These are phyloP conservation scores for Hypoxylon sp. DNA, from an alignment of 2,329 filamentous ascomycete species.

Conservation along the genomic window DNA sequence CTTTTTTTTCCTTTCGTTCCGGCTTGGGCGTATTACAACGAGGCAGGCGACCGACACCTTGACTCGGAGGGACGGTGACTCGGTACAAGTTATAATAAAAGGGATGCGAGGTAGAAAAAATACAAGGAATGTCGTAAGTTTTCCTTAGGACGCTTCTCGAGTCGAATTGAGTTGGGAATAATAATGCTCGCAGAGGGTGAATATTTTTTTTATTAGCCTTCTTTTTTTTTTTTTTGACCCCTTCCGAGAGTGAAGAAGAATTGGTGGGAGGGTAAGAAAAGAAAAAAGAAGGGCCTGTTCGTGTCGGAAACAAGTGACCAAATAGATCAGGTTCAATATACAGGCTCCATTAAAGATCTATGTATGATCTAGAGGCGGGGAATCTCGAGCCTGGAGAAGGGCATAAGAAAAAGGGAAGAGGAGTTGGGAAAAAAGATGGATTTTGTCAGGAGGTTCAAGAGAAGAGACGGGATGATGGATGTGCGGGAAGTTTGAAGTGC, in stretches of 20 bases:
- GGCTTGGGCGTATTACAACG: constrained; percentile 43
- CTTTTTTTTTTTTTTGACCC: constrained; percentile 24
- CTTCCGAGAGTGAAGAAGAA: constrained; percentile 30
- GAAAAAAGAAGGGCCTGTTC: constrained; percentile 33
- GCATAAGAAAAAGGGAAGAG: constrained; percentile 41
- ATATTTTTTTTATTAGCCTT: constrained; percentile 28
- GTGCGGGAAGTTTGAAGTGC: constrained; percentile 22
- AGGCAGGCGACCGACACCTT: constrained; percentile 37
- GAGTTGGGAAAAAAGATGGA: constrained; percentile 10
- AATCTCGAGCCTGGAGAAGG: constrained; percentile 45
- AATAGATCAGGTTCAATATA: constrained; percentile 48
- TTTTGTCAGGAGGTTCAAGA: constrained; percentile 15
- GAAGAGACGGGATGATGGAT: constrained; percentile 6
- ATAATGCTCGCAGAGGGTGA: constrained; percentile 26
- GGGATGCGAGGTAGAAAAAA: constrained; percentile 27
- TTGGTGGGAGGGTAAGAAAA: constrained; percentile 34
- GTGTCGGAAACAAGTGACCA: constrained; percentile 42
- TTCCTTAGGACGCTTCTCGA: constrained; percentile 26
- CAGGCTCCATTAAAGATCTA: constrained; percentile 49
- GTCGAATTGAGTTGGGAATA: constrained; percentile 31
- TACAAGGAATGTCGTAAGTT: constrained; percentile 32
- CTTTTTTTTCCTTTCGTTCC: constrained; percentile 3
- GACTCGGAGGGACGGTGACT: constrained; percentile 28
- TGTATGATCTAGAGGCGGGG: constrained; percentile 36
- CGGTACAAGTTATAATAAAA: constrained; percentile 25